Conservation (phyloP, 768 basidiomycete species). For the Sistotremastrum niveocremeum region DNA sequence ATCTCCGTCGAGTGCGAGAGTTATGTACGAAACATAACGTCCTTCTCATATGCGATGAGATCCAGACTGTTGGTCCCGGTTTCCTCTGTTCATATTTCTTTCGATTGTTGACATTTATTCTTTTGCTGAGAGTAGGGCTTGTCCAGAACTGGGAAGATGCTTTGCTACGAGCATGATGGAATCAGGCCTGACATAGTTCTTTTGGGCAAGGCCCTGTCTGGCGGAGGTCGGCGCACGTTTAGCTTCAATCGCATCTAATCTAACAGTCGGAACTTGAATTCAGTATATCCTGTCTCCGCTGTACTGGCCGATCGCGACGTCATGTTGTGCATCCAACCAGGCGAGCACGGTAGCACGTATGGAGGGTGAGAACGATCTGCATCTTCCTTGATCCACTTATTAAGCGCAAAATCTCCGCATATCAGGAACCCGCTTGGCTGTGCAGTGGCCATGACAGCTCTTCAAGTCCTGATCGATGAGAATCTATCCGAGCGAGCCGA, state of each 20-base stretch:
- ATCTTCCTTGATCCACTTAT: conserved; percentile 1
- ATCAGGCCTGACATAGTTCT: conserved; percentile 86
- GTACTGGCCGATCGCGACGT: conserved; percentile 84
- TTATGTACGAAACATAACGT: conserved; percentile 90
- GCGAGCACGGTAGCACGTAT: conserved; percentile 93
- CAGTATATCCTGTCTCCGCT: conserved; percentile 93
- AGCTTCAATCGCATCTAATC: background rate
- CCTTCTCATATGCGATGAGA: conserved; percentile 95
- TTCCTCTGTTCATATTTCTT: conserved; percentile 2
- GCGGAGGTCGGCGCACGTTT: conserved; percentile 52
- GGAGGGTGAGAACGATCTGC: conserved; percentile 54
- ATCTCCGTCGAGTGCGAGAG: conserved; percentile 60
- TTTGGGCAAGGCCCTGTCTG: conserved; percentile 93
- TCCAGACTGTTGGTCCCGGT: conserved; percentile 60
- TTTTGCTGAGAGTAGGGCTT: conserved; percentile 42
- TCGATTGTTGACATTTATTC: background rate
- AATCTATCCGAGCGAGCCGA: conserved; percentile 69
- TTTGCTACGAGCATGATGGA: conserved; percentile 77
- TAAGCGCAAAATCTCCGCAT: background rate
- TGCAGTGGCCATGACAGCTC: conserved; percentile 88
- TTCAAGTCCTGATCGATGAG: conserved; percentile 86
- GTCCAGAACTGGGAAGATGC: conserved; percentile 87
- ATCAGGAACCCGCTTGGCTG: conserved; percentile 84
- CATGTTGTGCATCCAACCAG: conserved; percentile 89
- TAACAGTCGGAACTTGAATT: background rate